A percentile compares a stretch with the other conserved stretches of the same genome.
Evolutionary conservation across 495 filamentous ascomycete genomes (phyloP).

Genomic region (Clavariopsis aquatica): DNA sequence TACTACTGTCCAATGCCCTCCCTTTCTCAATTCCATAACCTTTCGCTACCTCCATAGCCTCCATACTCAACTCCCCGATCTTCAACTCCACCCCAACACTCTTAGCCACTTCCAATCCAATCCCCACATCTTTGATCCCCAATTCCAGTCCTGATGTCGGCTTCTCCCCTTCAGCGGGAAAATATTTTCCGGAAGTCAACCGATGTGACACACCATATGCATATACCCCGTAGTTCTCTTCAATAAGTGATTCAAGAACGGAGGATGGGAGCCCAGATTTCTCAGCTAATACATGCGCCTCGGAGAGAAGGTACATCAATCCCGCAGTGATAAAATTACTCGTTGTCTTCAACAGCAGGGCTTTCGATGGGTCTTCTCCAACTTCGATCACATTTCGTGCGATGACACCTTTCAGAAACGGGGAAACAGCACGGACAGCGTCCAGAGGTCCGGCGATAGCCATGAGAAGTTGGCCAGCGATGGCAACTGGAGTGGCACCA

Average conservation of each 20-base stretch:
- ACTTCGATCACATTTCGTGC: conserved; percentile 44
- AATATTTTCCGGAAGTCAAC: conserved; percentile 22
- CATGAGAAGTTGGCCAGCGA: conserved; percentile 45
- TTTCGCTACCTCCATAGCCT: conserved; percentile 19
- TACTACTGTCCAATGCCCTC: conserved; percentile 26
- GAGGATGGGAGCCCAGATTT: conserved; percentile 55
- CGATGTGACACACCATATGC: conserved; percentile 29
- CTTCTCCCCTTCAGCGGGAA: conserved; percentile 5
- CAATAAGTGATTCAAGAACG: conserved; percentile 54
- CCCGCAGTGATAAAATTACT: conserved; percentile 24
- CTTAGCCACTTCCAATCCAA: conserved; percentile 18
- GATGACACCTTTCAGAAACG: conserved; percentile 45
- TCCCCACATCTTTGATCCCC: conserved; percentile 26
- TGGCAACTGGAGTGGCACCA: conserved; percentile 47
- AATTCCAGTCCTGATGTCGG: conserved; percentile 19
- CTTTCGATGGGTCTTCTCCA: conserved; percentile 38
- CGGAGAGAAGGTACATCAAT: conserved; percentile 45
- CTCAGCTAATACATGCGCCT: conserved; percentile 59
- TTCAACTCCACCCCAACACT: conserved; percentile 16
- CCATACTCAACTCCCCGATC: conserved; percentile 21
- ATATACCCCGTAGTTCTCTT: conserved; percentile 55
- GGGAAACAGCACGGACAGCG: conserved; percentile 41
- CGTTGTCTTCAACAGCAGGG: conserved; percentile 37
- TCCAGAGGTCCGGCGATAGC: conserved; percentile 42
- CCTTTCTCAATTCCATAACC: conserved; percentile 14